These are phyloP conservation scores for Cardamine occulta DNA, from an alignment of 345 rosid species.

Conservation along the genomic window DNA sequence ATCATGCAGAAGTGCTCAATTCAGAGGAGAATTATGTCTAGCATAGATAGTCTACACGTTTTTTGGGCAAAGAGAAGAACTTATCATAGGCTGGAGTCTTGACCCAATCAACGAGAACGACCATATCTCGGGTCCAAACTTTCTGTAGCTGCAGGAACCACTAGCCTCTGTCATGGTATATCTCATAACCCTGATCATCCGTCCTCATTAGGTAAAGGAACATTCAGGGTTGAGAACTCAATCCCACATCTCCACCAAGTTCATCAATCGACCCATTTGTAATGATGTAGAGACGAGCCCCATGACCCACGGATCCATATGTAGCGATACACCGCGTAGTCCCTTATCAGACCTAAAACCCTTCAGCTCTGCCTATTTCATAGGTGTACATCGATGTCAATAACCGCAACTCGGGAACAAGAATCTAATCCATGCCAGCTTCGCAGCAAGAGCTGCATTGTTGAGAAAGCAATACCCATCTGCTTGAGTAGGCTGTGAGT, in stretches of 20 bases:
- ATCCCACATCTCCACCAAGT: conserved; percentile 76
- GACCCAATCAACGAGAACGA: conserved; percentile 80
- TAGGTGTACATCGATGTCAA: conserved; percentile 93
- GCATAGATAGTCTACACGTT: neutral
- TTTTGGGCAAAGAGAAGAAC: conserved; percentile 39
- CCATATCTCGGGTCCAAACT: conserved; percentile 68
- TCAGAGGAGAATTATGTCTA: too few relatives aligned
- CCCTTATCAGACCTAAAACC: conserved; percentile 66
- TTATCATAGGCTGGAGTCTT: conserved; percentile 94
- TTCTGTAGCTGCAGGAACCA: conserved; percentile 65
- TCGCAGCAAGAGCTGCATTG: conserved; percentile 79
- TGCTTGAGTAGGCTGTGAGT: conserved; percentile 83
- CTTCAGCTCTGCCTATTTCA: conserved; percentile 91
- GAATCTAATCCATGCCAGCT: conserved; percentile 59
- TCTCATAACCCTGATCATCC: conserved; percentile 70
- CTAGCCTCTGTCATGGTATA: conserved; percentile 67
- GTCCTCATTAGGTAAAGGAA: conserved; percentile 95
- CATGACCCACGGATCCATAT: conserved; percentile 96
- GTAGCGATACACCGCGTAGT: conserved; percentile 87
- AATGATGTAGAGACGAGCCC: conserved; percentile 97
- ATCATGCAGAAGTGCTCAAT: neutral
- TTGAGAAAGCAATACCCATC: conserved; percentile 94
- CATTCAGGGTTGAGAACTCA: conserved; percentile 78
- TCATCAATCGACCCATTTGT: conserved; percentile 71
- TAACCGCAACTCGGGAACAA: conserved; percentile 57